A percentile compares a stretch with the other conserved stretches of the same genome.
These are phyloP conservation scores for Sclerotinia spermophila DNA, from an alignment of 2,329 filamentous ascomycete species.

Conservation along the genomic window DNA sequence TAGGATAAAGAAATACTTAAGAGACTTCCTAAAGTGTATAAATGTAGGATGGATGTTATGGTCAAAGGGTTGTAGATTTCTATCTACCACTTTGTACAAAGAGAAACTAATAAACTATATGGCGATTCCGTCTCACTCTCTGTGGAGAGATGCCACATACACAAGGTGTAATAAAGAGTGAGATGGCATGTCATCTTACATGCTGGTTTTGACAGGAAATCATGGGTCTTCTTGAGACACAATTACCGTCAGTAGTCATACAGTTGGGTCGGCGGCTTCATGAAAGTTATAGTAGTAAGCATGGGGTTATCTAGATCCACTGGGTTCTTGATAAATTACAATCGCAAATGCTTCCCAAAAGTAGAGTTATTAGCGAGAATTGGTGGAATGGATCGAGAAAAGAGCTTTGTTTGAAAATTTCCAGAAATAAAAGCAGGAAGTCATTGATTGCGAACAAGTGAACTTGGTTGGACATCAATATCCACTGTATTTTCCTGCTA, in stretches of 20 bases:
- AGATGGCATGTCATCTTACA: too few species aligned
- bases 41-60: too few species aligned
- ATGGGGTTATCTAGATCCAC: neutral
- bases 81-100: too few species aligned
- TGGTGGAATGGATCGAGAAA: neutral
- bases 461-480: neutral
- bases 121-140: too few species aligned
- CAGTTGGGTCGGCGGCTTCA: fast-evolving
- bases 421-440: neutral
- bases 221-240: too few species aligned
- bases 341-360: neutral
- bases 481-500: neutral
- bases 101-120: too few species aligned
- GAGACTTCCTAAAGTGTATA: too few species aligned
- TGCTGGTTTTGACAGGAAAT: too few species aligned
- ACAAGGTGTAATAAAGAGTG: too few species aligned
- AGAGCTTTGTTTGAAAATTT: neutral
- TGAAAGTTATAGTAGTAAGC: neutral
- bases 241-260: neutral
- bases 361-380: neutral
- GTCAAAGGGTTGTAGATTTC: too few species aligned
- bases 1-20: too few species aligned
- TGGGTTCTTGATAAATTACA: neutral
- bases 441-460: neutral
- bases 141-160: too few species aligned